These are phyloP conservation scores for Globisporangium irregulare DNA, from an alignment of 352 stramenopile species.

Conservation along the genomic window DNA sequence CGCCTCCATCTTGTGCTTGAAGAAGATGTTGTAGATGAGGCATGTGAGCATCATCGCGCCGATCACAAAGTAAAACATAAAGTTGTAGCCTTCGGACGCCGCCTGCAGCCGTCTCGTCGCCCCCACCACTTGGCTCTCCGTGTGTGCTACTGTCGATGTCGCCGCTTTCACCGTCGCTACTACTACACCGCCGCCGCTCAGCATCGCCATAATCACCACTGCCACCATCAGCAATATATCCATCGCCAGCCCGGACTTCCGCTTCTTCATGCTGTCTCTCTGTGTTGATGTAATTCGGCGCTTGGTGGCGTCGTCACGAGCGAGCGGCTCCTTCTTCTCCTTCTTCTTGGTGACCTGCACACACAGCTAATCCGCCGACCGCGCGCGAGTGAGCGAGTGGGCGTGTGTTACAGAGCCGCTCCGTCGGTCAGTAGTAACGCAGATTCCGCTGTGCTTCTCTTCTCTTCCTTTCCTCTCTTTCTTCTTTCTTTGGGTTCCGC, in stretches of 20 bases:
- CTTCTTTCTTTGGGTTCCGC: slow-evolving; percentile 5
- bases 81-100: slow-evolving; percentile 78
- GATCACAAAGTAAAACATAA: slow-evolving; percentile 89
- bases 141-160: neutral
- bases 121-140: neutral
- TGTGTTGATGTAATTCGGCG: neutral
- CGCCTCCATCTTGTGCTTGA: slow-evolving; percentile 80
- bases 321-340: neutral
- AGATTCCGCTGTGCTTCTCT: neutral
- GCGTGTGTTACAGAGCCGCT: neutral
- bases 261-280: slow-evolving; percentile 1
- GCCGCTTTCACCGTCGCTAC: neutral
- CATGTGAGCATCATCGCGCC: slow-evolving; percentile 86
- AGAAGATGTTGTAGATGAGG: slow-evolving; percentile 88
- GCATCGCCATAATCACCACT: neutral
- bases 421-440: neutral
- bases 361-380: neutral
- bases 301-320: too few species aligned
- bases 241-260: neutral
- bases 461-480: neutral
- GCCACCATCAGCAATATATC: neutral
- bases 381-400: neutral
- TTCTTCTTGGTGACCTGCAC: neutral
- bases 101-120: slow-evolving; percentile 26
- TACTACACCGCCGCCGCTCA: neutral